Conservation (phyloP, 1,284 basidiomycete genomes). For the Athelia psychrophila region DNA sequence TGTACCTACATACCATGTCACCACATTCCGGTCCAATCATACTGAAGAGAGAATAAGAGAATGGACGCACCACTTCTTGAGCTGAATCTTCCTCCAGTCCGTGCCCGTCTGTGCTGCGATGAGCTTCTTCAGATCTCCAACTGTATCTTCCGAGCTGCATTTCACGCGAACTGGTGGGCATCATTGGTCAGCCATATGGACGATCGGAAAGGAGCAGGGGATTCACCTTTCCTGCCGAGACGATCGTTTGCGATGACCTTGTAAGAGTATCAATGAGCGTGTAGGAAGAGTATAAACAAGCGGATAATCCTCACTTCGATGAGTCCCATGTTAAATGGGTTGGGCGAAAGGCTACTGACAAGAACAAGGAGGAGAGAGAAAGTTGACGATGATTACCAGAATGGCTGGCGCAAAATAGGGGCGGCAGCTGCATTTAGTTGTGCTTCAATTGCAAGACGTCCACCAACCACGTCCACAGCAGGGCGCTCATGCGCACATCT, state of each 20-base stretch:
- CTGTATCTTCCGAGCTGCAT: conserved; percentile 92
- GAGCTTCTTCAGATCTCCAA: conserved; percentile 95
- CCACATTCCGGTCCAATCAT: not conserved
- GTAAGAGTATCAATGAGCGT: not conserved
- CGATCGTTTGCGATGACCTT: conserved; percentile 97
- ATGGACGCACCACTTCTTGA: conserved; percentile 89
- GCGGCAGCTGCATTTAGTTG: too few relatives aligned
- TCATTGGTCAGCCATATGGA: not conserved
- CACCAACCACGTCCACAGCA: too few relatives aligned
- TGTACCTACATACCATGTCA: conserved; percentile 62
- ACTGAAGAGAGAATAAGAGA: conserved; percentile 1
- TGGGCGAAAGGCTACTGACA: too few relatives aligned
- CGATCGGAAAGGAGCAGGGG: not conserved
- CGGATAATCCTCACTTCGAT: conserved; percentile 51
- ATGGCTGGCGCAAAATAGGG: too few relatives aligned
- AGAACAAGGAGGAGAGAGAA: too few relatives aligned
- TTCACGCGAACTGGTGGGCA: conserved; percentile 82
- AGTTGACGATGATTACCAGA: too few relatives aligned
- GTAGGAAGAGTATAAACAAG: not conserved
- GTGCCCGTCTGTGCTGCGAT: conserved; percentile 97
- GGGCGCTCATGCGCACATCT: too few relatives aligned
- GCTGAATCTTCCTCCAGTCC: conserved; percentile 78
- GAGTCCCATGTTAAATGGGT: conserved; percentile 42
- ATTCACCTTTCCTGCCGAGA: conserved; percentile 88
- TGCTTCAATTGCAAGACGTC: too few relatives aligned